A percentile compares a stretch with the other conserved stretches of the same genome.
phyloP scores from a whole-genome alignment of 1,139 yeast genomes.

The Saccharomyces hybrid region DNA sequence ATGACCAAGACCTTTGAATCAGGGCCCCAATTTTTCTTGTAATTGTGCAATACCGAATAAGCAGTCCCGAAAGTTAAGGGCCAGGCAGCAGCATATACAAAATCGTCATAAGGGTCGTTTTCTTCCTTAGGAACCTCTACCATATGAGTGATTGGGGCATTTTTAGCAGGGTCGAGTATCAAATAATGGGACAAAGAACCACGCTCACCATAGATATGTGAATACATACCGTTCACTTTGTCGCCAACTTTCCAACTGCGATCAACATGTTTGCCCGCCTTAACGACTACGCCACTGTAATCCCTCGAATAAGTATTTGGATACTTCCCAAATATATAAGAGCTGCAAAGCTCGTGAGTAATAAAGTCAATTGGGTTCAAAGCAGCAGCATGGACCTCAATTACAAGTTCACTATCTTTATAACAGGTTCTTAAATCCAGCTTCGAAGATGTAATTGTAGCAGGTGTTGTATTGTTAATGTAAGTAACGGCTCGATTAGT shows the following conservation, averaged over 20 bases:
- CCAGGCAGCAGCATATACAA: constrained; percentile 21
- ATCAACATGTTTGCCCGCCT: constrained; percentile 19
- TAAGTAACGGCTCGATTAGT: constrained; percentile 17
- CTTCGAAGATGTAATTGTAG: constrained; percentile 13
- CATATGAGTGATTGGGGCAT: constrained; percentile 14
- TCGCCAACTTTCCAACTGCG: constrained; percentile 22
- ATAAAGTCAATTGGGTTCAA: constrained; percentile 27
- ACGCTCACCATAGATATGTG: constrained; percentile 14
- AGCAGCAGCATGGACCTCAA: constrained; percentile 26
- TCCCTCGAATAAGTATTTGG: constrained; percentile 25
- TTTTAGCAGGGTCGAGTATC: constrained; percentile 19
- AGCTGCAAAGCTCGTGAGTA: constrained; percentile 10
- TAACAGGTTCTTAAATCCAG: constrained; percentile 22
- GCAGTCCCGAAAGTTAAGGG: constrained; percentile 30
- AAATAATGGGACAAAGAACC: constrained; percentile 26
- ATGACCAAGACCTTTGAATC: constrained; percentile 25
- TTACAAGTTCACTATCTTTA: constrained; percentile 21
- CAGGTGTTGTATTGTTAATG: constrained; percentile 13
- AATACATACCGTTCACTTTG: constrained; percentile 20
- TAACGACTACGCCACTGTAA: constrained; percentile 25
- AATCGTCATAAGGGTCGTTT: constrained; percentile 13
- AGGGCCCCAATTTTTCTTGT: constrained; percentile 15
- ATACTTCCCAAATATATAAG: constrained; percentile 9
- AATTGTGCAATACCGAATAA: constrained; percentile 13
- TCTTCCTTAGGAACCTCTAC: constrained; percentile 5